These are phyloP conservation scores for Pulveroboletus sp. DNA, from an alignment of 768 basidiomycete genomes.

Conservation along the genomic window DNA sequence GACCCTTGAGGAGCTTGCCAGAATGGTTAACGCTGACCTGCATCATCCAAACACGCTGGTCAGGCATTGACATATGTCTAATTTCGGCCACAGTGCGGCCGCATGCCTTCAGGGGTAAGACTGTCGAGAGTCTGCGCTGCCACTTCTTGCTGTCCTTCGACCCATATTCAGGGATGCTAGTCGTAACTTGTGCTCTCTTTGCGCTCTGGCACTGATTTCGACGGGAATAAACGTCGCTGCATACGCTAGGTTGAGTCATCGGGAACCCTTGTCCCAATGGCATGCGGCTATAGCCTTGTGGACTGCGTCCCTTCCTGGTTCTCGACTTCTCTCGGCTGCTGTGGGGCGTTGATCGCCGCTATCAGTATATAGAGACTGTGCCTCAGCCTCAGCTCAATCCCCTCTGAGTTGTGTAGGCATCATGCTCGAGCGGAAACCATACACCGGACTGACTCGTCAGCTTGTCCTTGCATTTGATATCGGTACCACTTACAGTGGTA, in stretches of 20 bases:
- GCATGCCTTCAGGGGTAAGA: no score
- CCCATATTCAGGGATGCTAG: no score
- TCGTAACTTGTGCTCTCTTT: no score
- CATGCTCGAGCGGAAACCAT: conserved; percentile 32
- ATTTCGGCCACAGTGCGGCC: no score
- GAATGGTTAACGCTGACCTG: no score
- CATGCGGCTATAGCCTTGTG: not conserved
- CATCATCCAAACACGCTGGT: no score
- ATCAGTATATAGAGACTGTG: conserved; percentile 3
- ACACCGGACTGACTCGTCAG: conserved; percentile 28
- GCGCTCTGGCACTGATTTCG: no score
- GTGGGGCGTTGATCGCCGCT: not conserved
- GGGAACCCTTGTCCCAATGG: not conserved
- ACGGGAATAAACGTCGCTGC: conserved; percentile 1
- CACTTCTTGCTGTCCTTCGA: no score
- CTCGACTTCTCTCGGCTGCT: not conserved
- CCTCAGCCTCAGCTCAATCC: not conserved
- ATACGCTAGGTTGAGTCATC: not conserved
- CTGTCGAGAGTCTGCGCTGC: no score
- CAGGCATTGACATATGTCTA: not conserved
- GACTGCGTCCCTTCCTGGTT: not conserved
- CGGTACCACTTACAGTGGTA: conserved; percentile 35
- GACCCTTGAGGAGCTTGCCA: no score
- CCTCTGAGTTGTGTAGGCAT: not conserved
- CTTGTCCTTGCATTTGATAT: conserved; percentile 36